Conservation (phyloP, 768 basidiomycete species). For the Mycena alexandri region DNA sequence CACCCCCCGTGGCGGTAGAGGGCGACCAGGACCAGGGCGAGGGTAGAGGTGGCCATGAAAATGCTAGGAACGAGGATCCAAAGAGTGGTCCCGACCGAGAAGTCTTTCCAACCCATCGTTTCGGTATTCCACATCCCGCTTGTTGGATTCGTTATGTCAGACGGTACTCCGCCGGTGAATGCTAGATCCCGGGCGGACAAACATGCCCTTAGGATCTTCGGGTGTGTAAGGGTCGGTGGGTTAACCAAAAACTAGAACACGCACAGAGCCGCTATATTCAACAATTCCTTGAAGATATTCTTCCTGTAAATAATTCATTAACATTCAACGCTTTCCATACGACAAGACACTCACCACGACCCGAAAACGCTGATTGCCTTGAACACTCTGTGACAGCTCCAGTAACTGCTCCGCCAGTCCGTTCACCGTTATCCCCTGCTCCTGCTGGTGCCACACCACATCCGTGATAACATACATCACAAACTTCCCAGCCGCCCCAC, state of each 20-base stretch:
- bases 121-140: constrained; percentile 7
- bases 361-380: background rate
- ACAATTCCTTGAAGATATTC: constrained; percentile 6
- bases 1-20: background rate
- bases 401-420: constrained; percentile 22
- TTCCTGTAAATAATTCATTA: background rate
- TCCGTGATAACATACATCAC: constrained; percentile 22
- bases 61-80: constrained; percentile 10
- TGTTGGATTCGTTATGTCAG: background rate
- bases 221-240: background rate
- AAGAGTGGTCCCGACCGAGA: background rate
- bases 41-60: constrained; percentile 1
- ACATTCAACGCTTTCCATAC: background rate
- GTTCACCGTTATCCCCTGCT: constrained; percentile 17
- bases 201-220: constrained; percentile 11
- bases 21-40: constrained; percentile 5
- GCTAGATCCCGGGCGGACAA: background rate
- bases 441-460: constrained; percentile 26
- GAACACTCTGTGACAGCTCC: constrained; percentile 1
- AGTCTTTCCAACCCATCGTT: constrained; percentile 15
- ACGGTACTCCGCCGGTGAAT: background rate
- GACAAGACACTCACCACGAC: background rate
- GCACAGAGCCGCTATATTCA: constrained; percentile 19
- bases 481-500: constrained; percentile 17
- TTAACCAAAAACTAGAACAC: background rate